Evolutionary conservation across 1,139 yeast species (phyloP), one percentile per base, ranked within the genome.

Genomic region (Geotrichum restrictum): DNA sequence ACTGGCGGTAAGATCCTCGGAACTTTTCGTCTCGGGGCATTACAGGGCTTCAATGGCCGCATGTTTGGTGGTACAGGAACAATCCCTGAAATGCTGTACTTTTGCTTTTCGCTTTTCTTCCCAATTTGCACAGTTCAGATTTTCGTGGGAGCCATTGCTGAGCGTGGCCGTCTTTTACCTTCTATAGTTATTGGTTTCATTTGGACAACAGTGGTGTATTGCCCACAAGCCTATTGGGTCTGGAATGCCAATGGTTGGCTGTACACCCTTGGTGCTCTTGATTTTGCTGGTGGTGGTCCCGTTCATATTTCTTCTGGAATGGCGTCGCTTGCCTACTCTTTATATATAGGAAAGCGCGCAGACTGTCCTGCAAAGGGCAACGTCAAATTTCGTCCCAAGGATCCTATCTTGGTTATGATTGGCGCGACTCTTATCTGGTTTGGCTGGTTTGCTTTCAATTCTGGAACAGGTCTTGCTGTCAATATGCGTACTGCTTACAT

Each of bases 241-340:
- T 93, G 98, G 98, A 85, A 88, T 55, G 65, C 83, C 0, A 83
- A 83, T 45, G 98, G 98, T 40, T 93, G 98, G 98, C 95, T 96
- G 37, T 65, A 63, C 33, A 80, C 75, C 69, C 89, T 95, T 78
- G 96, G 96, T 14, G 97, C 84, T 1, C 75, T 91, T 54, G 98
- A 93, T 68, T 93, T 88, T 69, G 98, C 98, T 32, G 98, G 98
- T 38, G 97, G 97, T 52, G 98, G 98, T 0, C 96, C 97, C 1
- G 96, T 93, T 41, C 98, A 93, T 69, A 88, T 93, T 53, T 78
- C 88, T 36, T 83, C 95, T 24, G 98, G 98, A 60, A 85, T 88
- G 21, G 86, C 89, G 39, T 97, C 96, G 1, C 83, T 91, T 64
- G 96, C 88, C 8, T 85, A 85, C 63, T 83, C 94, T 16, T 81